phyloP scores from a whole-genome alignment of 1,284 basidiomycete genomes.

The Ceratobasidium sp. region DNA sequence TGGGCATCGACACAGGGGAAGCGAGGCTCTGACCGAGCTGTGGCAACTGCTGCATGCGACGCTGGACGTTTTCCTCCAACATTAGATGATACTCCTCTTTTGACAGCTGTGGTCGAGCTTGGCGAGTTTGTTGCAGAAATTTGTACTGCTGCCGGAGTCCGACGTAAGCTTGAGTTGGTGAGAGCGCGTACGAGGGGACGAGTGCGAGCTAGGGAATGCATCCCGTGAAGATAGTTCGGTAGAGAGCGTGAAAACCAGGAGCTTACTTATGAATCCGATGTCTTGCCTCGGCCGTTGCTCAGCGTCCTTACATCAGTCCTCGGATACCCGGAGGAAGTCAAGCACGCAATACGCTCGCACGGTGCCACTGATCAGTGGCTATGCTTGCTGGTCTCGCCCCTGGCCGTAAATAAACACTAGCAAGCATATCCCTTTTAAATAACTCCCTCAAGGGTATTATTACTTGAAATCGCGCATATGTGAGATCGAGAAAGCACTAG shows the following conservation, averaged over 20 bases:
- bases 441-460: too few relatives aligned
- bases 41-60: conserved; percentile 26
- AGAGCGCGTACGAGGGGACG: conserved; percentile 3
- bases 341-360: conserved; percentile 40
- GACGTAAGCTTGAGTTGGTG: conserved; percentile 7
- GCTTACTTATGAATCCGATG: conserved; percentile 17
- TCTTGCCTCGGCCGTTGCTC: conserved; percentile 15
- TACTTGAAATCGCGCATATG: too few relatives aligned
- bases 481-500: too few relatives aligned
- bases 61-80: conserved; percentile 33
- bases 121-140: not conserved
- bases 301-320: conserved; percentile 11
- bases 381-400: not conserved
- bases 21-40: conserved; percentile 55
- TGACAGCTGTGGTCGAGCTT: not conserved
- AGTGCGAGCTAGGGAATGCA: conserved; percentile 1
- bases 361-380: conserved; percentile 24
- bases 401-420: not conserved
- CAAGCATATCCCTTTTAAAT: not conserved
- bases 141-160: not conserved
- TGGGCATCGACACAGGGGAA: conserved; percentile 87
- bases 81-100: conserved; percentile 26
- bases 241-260: not conserved
- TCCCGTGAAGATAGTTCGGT: not conserved
- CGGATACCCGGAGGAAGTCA: conserved; percentile 14